Conservation (phyloP, 2,329 filamentous ascomycete genomes). For the Microsporum ferrugineum region DNA sequence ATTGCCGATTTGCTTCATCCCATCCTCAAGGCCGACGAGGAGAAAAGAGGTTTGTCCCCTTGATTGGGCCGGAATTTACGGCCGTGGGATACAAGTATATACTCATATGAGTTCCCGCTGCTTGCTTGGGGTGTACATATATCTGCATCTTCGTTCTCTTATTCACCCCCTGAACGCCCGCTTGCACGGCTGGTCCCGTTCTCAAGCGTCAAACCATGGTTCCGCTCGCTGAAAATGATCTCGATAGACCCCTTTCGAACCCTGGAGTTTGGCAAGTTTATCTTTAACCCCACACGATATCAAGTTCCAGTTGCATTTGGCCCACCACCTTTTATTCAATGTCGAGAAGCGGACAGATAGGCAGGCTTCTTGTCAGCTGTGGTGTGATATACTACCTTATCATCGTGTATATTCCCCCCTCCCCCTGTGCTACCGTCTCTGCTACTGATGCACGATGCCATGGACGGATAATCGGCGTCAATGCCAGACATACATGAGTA, state of each 20-base stretch:
- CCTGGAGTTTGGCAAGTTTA: not conserved
- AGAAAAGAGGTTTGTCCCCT: not conserved
- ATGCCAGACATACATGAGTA: not conserved
- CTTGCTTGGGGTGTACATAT: not conserved
- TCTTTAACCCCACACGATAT: not conserved
- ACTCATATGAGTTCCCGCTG: not conserved
- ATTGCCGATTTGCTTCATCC: not conserved
- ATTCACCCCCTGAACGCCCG: not conserved
- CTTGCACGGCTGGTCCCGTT: not conserved
- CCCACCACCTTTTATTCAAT: not conserved
- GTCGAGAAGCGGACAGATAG: not conserved
- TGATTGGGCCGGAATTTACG: no score
- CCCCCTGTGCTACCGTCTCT: not conserved
- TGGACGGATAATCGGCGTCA: not conserved
- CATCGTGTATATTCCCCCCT: not conserved
- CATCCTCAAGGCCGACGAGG: not conserved
- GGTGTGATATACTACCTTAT: not conserved
- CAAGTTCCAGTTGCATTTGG: not conserved
- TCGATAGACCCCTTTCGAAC: not conserved
- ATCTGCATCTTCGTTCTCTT: not conserved
- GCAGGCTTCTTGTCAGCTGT: not conserved
- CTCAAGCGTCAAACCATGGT: not conserved
- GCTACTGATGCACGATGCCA: not conserved
- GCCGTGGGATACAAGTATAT: not conserved
- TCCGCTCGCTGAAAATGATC: not conserved